phyloP scores from a whole-genome alignment of 306 rosid species.

The Abrus pulchellus region DNA sequence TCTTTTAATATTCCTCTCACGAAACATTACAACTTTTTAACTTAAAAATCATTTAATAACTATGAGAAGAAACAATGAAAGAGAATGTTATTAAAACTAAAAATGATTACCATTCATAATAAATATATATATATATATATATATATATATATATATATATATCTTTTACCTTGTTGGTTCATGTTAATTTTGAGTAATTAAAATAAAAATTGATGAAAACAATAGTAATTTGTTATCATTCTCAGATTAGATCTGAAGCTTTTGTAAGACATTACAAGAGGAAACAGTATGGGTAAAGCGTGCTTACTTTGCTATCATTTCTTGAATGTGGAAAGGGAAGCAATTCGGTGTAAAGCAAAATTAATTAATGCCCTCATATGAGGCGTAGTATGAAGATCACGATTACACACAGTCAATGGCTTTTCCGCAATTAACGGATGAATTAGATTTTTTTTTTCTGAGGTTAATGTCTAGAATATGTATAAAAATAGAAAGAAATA shows the following conservation, averaged over 20 bases:
- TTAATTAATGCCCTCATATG: slow-evolving; percentile 6
- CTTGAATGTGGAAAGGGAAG: slow-evolving; percentile 51
- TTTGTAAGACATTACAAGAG: slow-evolving; percentile 9
- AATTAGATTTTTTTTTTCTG: slow-evolving; percentile 8
- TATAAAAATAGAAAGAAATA: no score
- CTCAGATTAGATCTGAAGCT: neutral
- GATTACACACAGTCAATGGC: neutral
- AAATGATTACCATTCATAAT: no score
- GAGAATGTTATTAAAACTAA: no score
- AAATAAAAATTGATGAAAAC: neutral
- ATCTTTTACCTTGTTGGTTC: no score
- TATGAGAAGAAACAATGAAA: neutral
- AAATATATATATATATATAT: no score
- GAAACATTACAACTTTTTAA: neutral
- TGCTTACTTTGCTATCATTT: slow-evolving; percentile 70
- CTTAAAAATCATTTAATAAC: neutral
- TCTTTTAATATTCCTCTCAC: slow-evolving; percentile 28
- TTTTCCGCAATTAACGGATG: slow-evolving; percentile 63
- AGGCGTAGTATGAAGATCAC: slow-evolving; percentile 24
- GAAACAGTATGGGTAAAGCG: slow-evolving; percentile 57
- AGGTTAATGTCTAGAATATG: no score
- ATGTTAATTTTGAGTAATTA: no score
- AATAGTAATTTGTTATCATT: neutral
- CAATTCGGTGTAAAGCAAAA: slow-evolving; percentile 80
- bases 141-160: no score